phyloP scores from a whole-genome alignment of 2,329 filamentous ascomycete genomes.

The Penicillium sp. region DNA sequence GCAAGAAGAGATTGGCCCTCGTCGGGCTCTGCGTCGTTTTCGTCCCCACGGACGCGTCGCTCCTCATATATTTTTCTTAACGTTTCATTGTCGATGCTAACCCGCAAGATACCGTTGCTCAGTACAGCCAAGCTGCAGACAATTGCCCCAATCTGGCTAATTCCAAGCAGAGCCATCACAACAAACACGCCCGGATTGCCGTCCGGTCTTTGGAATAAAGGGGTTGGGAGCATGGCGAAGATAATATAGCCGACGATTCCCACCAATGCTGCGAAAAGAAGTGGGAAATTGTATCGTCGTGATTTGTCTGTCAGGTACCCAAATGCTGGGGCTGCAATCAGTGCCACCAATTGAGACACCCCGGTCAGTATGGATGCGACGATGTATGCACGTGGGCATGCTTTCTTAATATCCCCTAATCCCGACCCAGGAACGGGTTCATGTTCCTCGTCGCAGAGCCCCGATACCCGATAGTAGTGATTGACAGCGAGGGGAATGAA shows the following conservation, averaged over 20 bases:
- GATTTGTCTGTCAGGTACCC: conserved; percentile 77
- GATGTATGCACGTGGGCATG: conserved; percentile 83
- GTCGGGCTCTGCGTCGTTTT: conserved; percentile 14
- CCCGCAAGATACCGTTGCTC: conserved; percentile 70
- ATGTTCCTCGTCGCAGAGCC: conserved; percentile 64
- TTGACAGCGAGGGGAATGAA: conserved; percentile 95
- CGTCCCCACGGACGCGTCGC: conserved; percentile 8
- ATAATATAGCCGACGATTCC: conserved; percentile 76
- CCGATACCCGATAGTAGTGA: conserved; percentile 78
- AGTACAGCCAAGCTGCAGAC: conserved; percentile 92
- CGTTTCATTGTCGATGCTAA: conserved; percentile 22
- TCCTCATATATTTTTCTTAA: conserved; percentile 19
- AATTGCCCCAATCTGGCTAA: conserved; percentile 94
- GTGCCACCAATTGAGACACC: conserved; percentile 79
- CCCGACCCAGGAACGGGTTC: conserved; percentile 31
- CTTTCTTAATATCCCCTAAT: conserved; percentile 69
- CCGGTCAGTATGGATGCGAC: conserved; percentile 85
- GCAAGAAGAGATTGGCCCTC: conserved; percentile 36
- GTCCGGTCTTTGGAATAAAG: conserved; percentile 69
- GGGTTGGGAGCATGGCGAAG: conserved; percentile 74
- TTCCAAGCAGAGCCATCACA: conserved; percentile 75
- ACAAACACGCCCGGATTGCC: conserved; percentile 70
- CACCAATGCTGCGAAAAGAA: conserved; percentile 68
- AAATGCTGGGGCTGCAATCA: conserved; percentile 82
- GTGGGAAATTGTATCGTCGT: conserved; percentile 67